Percentiles rank a stretch among this genome's conserved stretches.
These are phyloP conservation scores for Neofusicoccum sp. DNA, from an alignment of 2,329 filamentous ascomycete genomes.

Conservation along the genomic window DNA sequence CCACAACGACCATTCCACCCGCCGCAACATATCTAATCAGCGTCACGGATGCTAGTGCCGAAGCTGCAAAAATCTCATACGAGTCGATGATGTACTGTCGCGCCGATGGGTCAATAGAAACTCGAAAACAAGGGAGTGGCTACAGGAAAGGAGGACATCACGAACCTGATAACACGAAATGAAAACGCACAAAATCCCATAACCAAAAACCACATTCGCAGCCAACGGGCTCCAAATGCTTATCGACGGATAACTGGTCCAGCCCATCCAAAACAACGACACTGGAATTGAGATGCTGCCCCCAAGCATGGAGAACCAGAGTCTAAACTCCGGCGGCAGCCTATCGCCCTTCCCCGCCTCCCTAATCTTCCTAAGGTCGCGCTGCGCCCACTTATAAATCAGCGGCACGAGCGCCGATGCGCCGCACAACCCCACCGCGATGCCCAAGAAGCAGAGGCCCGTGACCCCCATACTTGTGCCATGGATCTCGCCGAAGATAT, in stretches of 20 bases:
- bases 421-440: constrained; percentile 47
- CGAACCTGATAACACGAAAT: constrained; percentile 34
- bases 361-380: constrained; percentile 45
- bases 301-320: constrained; percentile 57
- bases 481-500: constrained; percentile 55
- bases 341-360: constrained; percentile 43
- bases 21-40: constrained; percentile 45
- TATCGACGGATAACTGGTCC: constrained; percentile 51
- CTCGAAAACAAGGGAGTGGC: too few relatives aligned
- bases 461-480: constrained; percentile 49
- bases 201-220: constrained; percentile 56
- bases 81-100: constrained; percentile 61
- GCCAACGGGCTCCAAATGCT: constrained; percentile 56
- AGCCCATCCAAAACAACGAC: constrained; percentile 61
- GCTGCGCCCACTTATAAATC: constrained; percentile 48
- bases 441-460: constrained; percentile 52
- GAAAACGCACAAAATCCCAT: constrained; percentile 53
- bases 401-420: constrained; percentile 46
- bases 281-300: constrained; percentile 53
- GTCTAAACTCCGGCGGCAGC: constrained; percentile 58
- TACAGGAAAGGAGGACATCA: constrained; percentile 35
- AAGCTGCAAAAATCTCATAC: constrained; percentile 57
- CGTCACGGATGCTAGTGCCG: constrained; percentile 47
- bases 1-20: constrained; percentile 44
- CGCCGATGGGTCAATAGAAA: constrained; percentile 55